Conservation (phyloP, 2,329 filamentous ascomycete species). For the Talaromyces rugulosus region DNA sequence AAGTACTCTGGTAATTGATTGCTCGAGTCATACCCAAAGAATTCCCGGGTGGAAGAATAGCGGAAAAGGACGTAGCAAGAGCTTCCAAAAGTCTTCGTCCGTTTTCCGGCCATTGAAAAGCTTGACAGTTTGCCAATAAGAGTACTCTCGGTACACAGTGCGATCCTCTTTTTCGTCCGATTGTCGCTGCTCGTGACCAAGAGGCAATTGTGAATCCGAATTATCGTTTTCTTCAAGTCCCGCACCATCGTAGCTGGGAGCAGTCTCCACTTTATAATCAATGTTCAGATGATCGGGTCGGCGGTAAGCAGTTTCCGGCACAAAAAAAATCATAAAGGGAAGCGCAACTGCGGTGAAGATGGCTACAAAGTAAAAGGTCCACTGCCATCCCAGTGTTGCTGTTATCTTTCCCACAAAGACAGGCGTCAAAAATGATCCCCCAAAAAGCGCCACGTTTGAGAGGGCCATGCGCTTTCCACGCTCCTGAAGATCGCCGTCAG, state of each 20-base stretch:
- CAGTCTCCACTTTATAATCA: constrained; percentile 51
- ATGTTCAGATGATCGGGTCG: constrained; percentile 66
- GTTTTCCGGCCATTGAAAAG: constrained; percentile 81
- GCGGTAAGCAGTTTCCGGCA: constrained; percentile 77
- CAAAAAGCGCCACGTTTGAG: constrained; percentile 65
- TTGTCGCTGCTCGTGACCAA: constrained; percentile 8
- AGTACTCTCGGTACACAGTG: not conserved
- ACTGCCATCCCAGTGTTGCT: constrained; percentile 69
- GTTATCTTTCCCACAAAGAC: constrained; percentile 90
- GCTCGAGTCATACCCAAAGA: constrained; percentile 56
- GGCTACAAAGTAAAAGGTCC: constrained; percentile 83
- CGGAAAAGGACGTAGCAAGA: constrained; percentile 70
- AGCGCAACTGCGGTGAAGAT: constrained; percentile 73
- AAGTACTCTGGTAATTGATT: not conserved
- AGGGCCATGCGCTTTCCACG: constrained; percentile 85
- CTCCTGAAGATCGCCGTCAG: constrained; percentile 44
- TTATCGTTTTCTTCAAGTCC: constrained; percentile 1
- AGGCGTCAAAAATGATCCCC: constrained; percentile 72
- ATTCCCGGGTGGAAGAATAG: constrained; percentile 82
- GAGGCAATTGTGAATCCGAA: constrained; percentile 12
- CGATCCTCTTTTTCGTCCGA: not conserved
- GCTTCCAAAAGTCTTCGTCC: constrained; percentile 65
- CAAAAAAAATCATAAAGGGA: constrained; percentile 69
- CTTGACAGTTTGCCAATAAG: constrained; percentile 58
- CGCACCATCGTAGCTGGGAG: constrained; percentile 10